Base-by-base conservation (phyloP, 2,329 filamentous ascomycete species). In the Monosporascus sp. region DNA sequence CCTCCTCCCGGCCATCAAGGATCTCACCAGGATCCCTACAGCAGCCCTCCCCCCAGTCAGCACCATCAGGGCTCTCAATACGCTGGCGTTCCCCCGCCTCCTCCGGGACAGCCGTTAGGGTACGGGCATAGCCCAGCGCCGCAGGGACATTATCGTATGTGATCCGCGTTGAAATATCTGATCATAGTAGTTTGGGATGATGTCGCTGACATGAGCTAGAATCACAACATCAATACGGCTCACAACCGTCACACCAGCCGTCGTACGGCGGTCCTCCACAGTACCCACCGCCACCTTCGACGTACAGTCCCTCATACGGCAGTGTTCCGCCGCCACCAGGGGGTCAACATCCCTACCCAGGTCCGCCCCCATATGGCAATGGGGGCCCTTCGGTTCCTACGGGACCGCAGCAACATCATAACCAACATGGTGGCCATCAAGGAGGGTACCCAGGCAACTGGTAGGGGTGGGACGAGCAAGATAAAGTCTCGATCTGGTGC, bases 391-490 rank as follows among this genome's bases (percentile, higher is more conserved):
- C 67, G 17, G 54, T 62, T 38, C 62, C 62, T 48, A 49, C 57
- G 17, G 64, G 59, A 18, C 60, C 59, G 14, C 61, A 66, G 49
- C 60, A 65, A 35, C 64, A 63, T 45, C 65, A 68, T 43, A 60
- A 54, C 4, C 63, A 66, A 38, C 63, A 62, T 6, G 58, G 60
- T 37, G 58, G 65, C 20, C 65, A 67, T 25, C 63, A 63, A 31
- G 67, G 68, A 59, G 69, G 64, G 31, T 73, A 72, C 51, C 66
- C 67, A 9, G 62, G 64, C 15, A 64, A 62, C 50, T 69, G 67
- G 63, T 69, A 65, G 24, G 22, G 1, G 37, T 11, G 24, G 44
- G 36, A 27, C 15, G 17, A 14, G 5, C 46, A 49, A 47, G 44
- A 22, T 15, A 15, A 44, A 15, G 14, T 4, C 22, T 31, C 6